Percentiles rank a stretch among this genome's conserved stretches.
Conservation (phyloP, 2,329 filamentous ascomycete species). For the Pseudovirgaria hyperparasitica region DNA sequence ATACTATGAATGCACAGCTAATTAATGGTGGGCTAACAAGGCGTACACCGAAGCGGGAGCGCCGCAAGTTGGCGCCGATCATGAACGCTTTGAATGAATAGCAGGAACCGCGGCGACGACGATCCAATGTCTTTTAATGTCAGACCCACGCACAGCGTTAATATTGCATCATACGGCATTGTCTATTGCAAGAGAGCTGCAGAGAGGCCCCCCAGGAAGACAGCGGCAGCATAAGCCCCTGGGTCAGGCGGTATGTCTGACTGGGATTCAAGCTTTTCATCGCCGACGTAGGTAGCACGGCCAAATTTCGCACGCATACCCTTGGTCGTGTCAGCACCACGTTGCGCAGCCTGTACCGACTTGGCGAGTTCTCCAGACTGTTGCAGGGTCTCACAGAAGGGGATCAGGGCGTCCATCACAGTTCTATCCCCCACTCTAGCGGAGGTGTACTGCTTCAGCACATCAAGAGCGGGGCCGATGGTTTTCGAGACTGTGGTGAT, state of each 20-base stretch:
- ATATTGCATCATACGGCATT: too few species aligned
- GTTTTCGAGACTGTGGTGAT: conserved; percentile 23
- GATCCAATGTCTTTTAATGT: too few species aligned
- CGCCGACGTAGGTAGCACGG: conserved; percentile 68
- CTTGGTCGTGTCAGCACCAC: conserved; percentile 71
- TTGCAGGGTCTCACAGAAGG: conserved; percentile 63
- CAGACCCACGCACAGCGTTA: too few species aligned
- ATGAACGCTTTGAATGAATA: too few species aligned
- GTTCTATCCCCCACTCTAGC: conserved; percentile 82
- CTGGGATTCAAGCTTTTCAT: conserved; percentile 43
- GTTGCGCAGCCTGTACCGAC: conserved; percentile 60
- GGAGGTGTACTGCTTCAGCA: conserved; percentile 59
- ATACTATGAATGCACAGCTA: too few species aligned
- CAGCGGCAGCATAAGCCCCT: conserved; percentile 61
- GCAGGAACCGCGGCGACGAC: too few species aligned
- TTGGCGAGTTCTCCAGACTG: conserved; percentile 51
- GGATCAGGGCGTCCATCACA: conserved; percentile 76
- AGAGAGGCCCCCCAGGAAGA: conserved; percentile 78
- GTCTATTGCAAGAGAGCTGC: too few species aligned
- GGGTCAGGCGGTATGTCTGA: conserved; percentile 49
- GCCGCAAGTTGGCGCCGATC: too few species aligned
- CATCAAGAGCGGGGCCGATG: conserved; percentile 30
- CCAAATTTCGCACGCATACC: conserved; percentile 84
- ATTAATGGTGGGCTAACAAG: too few species aligned
- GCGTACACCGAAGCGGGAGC: too few species aligned